Base-by-base conservation (phyloP, 352 stramenopile genomes). In the Plasmopara muralis region DNA sequence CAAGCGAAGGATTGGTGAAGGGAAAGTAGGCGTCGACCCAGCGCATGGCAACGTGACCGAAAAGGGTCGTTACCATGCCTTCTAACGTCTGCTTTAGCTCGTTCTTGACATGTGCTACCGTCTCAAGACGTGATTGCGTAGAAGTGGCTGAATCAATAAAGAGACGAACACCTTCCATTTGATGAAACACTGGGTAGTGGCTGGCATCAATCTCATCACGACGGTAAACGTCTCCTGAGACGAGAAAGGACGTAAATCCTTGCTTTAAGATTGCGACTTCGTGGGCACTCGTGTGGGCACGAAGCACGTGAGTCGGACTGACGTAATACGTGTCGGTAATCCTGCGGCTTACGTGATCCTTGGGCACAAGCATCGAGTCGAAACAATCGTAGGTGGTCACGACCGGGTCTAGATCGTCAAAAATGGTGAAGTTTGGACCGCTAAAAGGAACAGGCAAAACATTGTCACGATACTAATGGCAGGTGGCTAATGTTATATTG, bases 111-210 rank as follows among this genome's bases (percentile, higher is more conserved):
- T 85, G 57, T 61, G 68, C 62, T 3, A 87, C 67, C 57, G 86
- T 87, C 39, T 95, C 76, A 6, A 89, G 77, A 13, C 76, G 81
- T 12, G 20, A 25, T 25, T 73, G 64, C 15, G 70, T 85, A 10
- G 66, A 43, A 0, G 55, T 52, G 15, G 84, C 68, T 18, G 89
- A 62, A 64, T 96, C 80, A 13, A 73, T 71, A 66, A 98, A 98
- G 37, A 99, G 85, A 33, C 95, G 90, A 2, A 98, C 95, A 44
- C 95, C 97, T 64, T 99, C 97, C 91, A 99, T 98, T 61, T 98
- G 92, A 70, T 99, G 97, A 78, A 99, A 99, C 9, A 98, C 93
- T 0, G 97, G 97, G 83, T 99, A 99, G 75, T 99, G 97, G 41
- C 82, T 98, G 10, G 84, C 72, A 63, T 99, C 97, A 64, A 99